Base-by-base conservation (phyloP, 2,329 filamentous ascomycete species). In the Pseudogymnoascus sp. region DNA sequence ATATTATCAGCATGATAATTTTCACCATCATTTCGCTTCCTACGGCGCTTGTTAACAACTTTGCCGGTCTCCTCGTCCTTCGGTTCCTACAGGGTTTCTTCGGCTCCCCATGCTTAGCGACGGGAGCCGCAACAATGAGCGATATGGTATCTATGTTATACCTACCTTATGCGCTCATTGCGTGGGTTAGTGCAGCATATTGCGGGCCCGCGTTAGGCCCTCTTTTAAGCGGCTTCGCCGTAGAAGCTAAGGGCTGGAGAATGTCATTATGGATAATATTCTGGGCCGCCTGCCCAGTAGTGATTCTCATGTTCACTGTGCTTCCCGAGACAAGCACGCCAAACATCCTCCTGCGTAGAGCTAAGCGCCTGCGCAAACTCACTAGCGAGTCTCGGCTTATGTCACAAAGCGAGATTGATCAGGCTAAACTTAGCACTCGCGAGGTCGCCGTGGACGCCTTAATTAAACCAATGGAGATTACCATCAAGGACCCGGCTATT, bases 11-110 rank as follows among this genome's bases (percentile, higher is more conserved):
- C 9, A 87, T 90, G 76, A 81, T 82, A 63, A 76, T 90, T 28
- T 91, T 90, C 71, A 83, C 88, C 59, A 80, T 90, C 64, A 73
- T 91, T 8, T 84, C 81, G 4, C 80, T 90, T 14, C 87, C 87
- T 0, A 83, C 86, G 0, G 84, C 86, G 0, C 72, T 90, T 0
- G 84, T 84, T 4, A 74, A 81, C 49, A 88, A 86, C 75, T 88
- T 86, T 60, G 75, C 83, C 0, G 85, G 85, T 0, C 77, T 91
- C 8, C 79, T 89, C 68, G 83, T 88, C 2, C 76, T 87, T 2
- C 80, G 86, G 1, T 88, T 88, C 73, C 73, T 88, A 3, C 83
- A 84, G 64, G 86, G 85, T 1, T 86, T 88, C 77, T 86, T 88
- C 66, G 86, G 86, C 7, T 83, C 80, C 6, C 87, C 87, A 0